Percentiles rank a stretch among this genome's conserved stretches.
Evolutionary conservation across 805 yeast genomes (phyloP).

Genomic region (Saccharomycopsis synnaedendra): DNA sequence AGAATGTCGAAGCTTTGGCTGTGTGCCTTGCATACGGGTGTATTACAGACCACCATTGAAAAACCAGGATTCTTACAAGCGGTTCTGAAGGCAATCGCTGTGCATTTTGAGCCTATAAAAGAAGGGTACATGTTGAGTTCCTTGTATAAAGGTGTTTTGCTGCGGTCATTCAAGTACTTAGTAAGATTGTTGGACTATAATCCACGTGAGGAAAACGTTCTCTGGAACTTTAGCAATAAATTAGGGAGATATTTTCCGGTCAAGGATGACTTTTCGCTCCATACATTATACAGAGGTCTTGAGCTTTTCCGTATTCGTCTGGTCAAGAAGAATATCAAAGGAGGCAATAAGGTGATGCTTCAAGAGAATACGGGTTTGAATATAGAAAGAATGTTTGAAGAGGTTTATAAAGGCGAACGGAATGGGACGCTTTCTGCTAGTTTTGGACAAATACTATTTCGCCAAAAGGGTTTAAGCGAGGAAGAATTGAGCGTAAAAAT

Average conservation of each 20-base stretch:
- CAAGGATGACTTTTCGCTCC: no score
- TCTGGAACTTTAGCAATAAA: slow-evolving; percentile 15
- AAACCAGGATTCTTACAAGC: slow-evolving; percentile 15
- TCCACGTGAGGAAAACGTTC: slow-evolving; percentile 19
- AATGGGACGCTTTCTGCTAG: slow-evolving; percentile 24
- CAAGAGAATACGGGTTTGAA: no score
- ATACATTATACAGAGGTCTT: no score
- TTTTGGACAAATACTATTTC: slow-evolving; percentile 29
- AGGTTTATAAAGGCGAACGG: no score
- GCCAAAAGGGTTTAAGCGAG: slow-evolving; percentile 1
- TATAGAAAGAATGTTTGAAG: no score
- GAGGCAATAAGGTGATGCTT: no score
- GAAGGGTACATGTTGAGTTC: slow-evolving; percentile 24
- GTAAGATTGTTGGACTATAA: slow-evolving; percentile 29
- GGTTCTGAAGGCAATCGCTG: slow-evolving; percentile 26
- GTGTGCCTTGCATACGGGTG: no score
- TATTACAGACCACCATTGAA: no score
- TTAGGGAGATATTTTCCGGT: no score
- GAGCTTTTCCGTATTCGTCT: no score
- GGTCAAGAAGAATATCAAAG: no score
- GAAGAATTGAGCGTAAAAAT: neutral
- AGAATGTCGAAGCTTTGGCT: neutral
- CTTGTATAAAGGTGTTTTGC: slow-evolving; percentile 21
- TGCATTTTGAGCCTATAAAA: slow-evolving; percentile 23
- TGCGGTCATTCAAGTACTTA: slow-evolving; percentile 27